Evolutionary conservation across 805 yeast species (phyloP), one percentile per base, ranked within the genome.

Genomic region (Cyberlindnera mycetangii): DNA sequence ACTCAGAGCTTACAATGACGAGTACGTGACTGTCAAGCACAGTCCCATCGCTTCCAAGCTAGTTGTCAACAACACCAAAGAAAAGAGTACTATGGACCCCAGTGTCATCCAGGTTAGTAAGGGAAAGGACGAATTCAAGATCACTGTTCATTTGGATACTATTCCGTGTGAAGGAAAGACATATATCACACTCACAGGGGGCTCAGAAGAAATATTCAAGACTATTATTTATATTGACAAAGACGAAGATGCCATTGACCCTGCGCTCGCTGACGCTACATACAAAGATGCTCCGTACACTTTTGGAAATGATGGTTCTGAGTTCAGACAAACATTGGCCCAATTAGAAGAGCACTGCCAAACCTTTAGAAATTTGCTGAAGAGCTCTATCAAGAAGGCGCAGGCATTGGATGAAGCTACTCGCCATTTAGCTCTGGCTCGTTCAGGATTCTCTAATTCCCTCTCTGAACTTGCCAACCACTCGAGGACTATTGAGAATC

Each of bases 371-470:
- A 17, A 41, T 3, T 21, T 46, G 4, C 18, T 56, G 25, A 56
- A 51, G 24, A 32, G 32, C 7, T 20, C 53, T 12, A 48, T 53
- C 11, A 55, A 52, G 24, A 53, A 47, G 40, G 47, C 55, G 3
- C 54, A 55, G 30, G 27, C 46, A 1, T 15, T 55, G 16, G 58
- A 56, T 30, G 57, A 53, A 28, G 37, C 46, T 5, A 34, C 51
- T 7, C 44, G 59, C 27, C 49, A 50, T 27, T 12, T 54, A 12
- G 59, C 60, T 0, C 41, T 56, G 2, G 42, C 50, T 3, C 39
- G 54, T 22, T 55, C 61, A 1, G 45, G 48, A 0, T 41, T 58
- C 21, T 39, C 49, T 6, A 37, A 41, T 14, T 38, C 54, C 0
- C 39, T 58, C 3, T 44, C 49, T 2, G 57, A 56, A 11, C 41